A percentile compares a stretch with the other conserved stretches of the same genome.
Evolutionary conservation across 2,329 filamentous ascomycete species (phyloP).

Genomic region (Pseudogymnoascus sp.): DNA sequence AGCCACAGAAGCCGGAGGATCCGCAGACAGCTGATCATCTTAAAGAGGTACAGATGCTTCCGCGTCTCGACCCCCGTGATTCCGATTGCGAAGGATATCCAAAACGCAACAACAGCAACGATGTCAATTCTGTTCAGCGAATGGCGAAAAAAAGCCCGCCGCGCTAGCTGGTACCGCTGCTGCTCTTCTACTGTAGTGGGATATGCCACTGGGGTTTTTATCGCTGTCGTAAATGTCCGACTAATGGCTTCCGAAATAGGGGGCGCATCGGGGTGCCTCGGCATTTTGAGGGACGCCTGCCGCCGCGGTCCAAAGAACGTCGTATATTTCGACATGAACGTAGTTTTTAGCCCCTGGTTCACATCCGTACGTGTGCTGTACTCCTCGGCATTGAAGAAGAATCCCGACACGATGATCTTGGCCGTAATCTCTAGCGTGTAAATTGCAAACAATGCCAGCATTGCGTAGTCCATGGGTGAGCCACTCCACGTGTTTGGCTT

Average conservation of each 20-base stretch:
- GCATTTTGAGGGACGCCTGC: slow-evolving; percentile 33
- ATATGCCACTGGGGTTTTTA: slow-evolving; percentile 40
- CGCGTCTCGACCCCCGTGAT: slow-evolving; percentile 59
- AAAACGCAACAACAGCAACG: slow-evolving; percentile 87
- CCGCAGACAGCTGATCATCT: slow-evolving; percentile 91
- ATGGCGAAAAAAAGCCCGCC: slow-evolving; percentile 85
- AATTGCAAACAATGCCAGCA: slow-evolving; percentile 75
- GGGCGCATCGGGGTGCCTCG: slow-evolving; percentile 18
- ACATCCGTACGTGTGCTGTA: slow-evolving; percentile 79
- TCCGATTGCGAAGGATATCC: slow-evolving; percentile 75
- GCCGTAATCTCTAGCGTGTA: slow-evolving; percentile 81
- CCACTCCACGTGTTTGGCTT: slow-evolving; percentile 59
- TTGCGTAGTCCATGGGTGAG: slow-evolving; percentile 35
- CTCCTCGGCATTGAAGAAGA: slow-evolving; percentile 81
- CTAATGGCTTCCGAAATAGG: slow-evolving; percentile 46
- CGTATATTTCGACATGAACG: slow-evolving; percentile 66
- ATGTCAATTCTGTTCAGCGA: slow-evolving; percentile 96
- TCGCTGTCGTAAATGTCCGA: slow-evolving; percentile 66
- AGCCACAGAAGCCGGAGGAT: slow-evolving; percentile 85
- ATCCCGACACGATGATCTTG: slow-evolving; percentile 85
- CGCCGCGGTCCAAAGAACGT: slow-evolving; percentile 75
- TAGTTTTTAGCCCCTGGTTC: slow-evolving; percentile 63
- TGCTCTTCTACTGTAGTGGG: slow-evolving; percentile 64
- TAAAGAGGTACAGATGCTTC: slow-evolving; percentile 78
- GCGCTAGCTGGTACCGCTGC: slow-evolving; percentile 75